Conservation (phyloP, 768 basidiomycete genomes). For the Mycena sanguinolenta region DNA sequence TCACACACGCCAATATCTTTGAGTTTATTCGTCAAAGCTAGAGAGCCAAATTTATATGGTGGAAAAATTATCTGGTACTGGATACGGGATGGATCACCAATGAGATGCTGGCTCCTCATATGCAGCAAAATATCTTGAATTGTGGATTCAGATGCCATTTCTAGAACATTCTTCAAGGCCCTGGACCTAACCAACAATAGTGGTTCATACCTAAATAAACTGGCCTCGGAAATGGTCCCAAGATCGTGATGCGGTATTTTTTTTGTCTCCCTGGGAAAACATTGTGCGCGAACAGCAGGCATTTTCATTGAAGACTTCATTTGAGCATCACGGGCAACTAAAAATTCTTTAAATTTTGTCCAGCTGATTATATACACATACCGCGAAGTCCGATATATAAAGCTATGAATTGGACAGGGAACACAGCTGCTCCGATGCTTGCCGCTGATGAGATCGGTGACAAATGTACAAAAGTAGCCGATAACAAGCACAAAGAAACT, state of each 20-base stretch:
- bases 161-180: background rate
- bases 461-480: background rate
- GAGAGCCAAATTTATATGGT: background rate
- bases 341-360: background rate
- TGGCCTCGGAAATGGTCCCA: conserved; percentile 8
- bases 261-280: background rate
- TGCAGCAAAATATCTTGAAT: conserved; percentile 11
- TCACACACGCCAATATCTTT: conserved; percentile 12
- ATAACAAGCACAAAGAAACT: conserved; percentile 3
- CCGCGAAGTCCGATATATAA: background rate
- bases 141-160: background rate
- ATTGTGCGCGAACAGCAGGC: background rate
- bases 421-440: background rate
- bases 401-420: background rate
- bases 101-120: conserved; percentile 4
- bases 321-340: conserved; percentile 1
- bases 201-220: background rate
- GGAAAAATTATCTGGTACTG: conserved; percentile 15
- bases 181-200: background rate
- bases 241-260: conserved; percentile 11
- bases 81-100: background rate
- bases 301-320: conserved; percentile 3
- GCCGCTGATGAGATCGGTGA: background rate
- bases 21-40: conserved; percentile 2
- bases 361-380: background rate